Base-by-base conservation (phyloP, 306 rosid species). In the Benincasa hispida region DNA sequence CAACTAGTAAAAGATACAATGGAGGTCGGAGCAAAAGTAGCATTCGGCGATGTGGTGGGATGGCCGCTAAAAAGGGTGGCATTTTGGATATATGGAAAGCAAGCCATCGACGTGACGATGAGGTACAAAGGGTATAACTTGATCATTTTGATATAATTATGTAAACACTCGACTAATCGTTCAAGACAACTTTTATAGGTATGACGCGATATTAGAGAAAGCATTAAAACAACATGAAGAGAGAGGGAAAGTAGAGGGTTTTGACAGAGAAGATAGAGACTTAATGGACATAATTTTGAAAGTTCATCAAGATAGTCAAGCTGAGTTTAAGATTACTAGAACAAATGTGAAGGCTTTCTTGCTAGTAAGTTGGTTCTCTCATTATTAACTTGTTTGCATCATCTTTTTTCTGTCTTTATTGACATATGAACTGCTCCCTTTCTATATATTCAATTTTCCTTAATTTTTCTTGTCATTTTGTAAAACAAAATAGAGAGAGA, bases 331-430 rank as follows among this genome's bases (percentile, higher is more conserved):
- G 81, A 79, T 88, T 75, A 81, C 87, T 24, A 83, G 86, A 67
- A 84, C 88, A 30, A 87, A 88, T 10, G 77, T 88, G 39, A 84
- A 86, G 48, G 88, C 87, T 68, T 88, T 86, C 79, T 81, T 88
- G 80, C 15, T 76, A 66, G 89, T 77, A 68, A 74, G 82, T 59
- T 28, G 2, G 11, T 56, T 15, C 25, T 56, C 17, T 45, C 78
- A 10, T 57, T 10, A 25, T 24, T 13, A 35, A 25, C 37, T 28
- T 27, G 13, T 67, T 5, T 73, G 51, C 57, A 69, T 69, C 75
- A 69, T 69, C 75, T 69, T 0, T 42, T 24, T 42, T 69, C 22
- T 69, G 75, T 69, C 14, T 69, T 69, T 69, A 69, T 22, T 69
- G 35, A 15, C 22, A n/a, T 24, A 45, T 69, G 34, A 69, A 69